Base-by-base conservation (phyloP, 1,284 basidiomycete genomes). In the Apiotrichum gracile region DNA sequence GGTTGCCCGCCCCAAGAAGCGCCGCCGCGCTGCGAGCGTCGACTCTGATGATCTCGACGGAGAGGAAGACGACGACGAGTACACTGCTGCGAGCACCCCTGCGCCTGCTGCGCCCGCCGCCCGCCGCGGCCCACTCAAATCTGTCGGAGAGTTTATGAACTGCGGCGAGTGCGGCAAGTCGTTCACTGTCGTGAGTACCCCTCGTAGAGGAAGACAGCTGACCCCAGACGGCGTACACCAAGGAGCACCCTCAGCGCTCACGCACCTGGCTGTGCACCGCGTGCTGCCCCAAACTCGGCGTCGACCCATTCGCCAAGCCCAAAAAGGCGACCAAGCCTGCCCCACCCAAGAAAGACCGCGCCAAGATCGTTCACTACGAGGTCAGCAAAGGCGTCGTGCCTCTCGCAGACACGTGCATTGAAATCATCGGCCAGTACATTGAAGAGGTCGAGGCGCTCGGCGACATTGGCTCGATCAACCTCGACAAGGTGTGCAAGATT, bases 381-480 rank as follows among this genome's bases (percentile, higher is more conserved):
- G 82, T 87, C 60, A 80, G 76, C 45, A 81, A 82, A 38, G 72
- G 74, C 3, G 81, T 88, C 27, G 84, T 84, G 0, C 81, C 81
- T 6, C 78, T 94, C 19, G 86, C 85, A 13, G 81, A 84, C 5
- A 63, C 90, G 19, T 94, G 91, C 65, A 89, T 94, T 43, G 77
- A 86, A 86, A 77, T 97, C 27, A 85, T 97, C 54, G 86, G 87
- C 26, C 81, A 83, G 45, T 83, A 91, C 67, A 96, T 97, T 52
- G 83, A 93, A 55, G 86, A 93, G 58, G 85, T 97, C 16, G 92
- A 97, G 58, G 85, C 87, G 0, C 78, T 97, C 6, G 91, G 92
- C 0, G 85, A 91, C 63, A 87, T 97, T 51, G 89, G 91, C 1
- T 66, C 80, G 1, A 73, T 86, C 69, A 93, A 90, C 66, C 78